Percentiles rank a stretch among this genome's conserved stretches.
Evolutionary conservation across 495 filamentous ascomycete species (phyloP).

Genomic region (Entonaema liquescens): DNA sequence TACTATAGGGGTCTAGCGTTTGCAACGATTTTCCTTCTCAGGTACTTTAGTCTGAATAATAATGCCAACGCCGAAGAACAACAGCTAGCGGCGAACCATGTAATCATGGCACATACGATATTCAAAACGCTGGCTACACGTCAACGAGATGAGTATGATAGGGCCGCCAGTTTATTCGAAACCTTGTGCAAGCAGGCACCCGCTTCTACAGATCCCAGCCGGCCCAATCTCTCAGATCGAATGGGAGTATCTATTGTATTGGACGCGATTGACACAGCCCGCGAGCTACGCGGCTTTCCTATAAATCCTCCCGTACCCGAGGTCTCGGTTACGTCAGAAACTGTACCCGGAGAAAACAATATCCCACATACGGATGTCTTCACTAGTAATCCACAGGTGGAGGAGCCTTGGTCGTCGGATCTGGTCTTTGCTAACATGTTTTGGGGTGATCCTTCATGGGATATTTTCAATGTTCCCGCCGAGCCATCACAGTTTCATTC

Average conservation of each 20-base stretch:
- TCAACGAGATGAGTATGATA: conserved; percentile 34
- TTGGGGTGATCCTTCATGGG: conserved; percentile 38
- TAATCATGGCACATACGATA: conserved; percentile 40
- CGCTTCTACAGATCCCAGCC: conserved; percentile 10
- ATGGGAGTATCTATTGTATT: conserved; percentile 40
- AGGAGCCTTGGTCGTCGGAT: conserved; percentile 37
- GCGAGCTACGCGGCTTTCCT: conserved; percentile 29
- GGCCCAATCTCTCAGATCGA: conserved; percentile 13
- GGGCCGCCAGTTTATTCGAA: conserved; percentile 39
- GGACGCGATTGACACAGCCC: conserved; percentile 28
- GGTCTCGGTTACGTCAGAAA: conserved; percentile 7
- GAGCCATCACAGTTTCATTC: conserved; percentile 19
- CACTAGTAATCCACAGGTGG: conserved; percentile 3
- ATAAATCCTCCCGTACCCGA: conserved; percentile 17
- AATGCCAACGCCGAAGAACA: conserved; percentile 40
- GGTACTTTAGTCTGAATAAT: conserved; percentile 39
- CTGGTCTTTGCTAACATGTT: conserved; percentile 37
- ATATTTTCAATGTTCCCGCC: conserved; percentile 24
- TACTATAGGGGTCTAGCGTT: conserved; percentile 41
- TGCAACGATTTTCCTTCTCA: conserved; percentile 41
- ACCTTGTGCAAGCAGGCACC: conserved; percentile 38
- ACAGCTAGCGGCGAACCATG: conserved; percentile 44
- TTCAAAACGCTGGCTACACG: conserved; percentile 27
- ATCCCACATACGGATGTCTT: conserved; percentile 14
- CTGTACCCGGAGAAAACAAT: not conserved